Conservation (phyloP, 2,329 filamentous ascomycete genomes). For the Stagonosporopsis rhizophila region DNA sequence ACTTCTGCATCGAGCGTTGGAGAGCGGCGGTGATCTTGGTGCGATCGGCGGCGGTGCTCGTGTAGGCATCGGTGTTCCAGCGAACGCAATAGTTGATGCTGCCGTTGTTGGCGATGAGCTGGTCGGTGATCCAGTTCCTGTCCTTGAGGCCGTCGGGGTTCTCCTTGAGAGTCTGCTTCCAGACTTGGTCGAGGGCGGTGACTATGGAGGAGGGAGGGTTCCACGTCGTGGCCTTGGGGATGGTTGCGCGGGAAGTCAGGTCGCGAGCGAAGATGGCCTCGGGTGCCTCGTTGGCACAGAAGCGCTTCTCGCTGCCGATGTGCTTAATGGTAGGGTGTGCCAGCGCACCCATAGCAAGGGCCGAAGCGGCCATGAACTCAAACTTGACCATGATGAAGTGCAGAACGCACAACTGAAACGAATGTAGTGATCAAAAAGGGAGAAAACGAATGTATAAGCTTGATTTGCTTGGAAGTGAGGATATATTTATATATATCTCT, state of each 20-base stretch:
- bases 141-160: constrained; percentile 33
- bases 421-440: constrained; percentile 5
- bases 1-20: constrained; percentile 49
- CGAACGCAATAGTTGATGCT: constrained; percentile 54
- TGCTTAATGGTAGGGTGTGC: constrained; percentile 36
- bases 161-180: constrained; percentile 34
- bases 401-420: constrained; percentile 12
- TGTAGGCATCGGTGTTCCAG: constrained; percentile 51
- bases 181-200: constrained; percentile 34
- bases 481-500: neutral
- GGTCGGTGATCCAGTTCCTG: constrained; percentile 43
- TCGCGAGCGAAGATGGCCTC: constrained; percentile 22
- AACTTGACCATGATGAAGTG: constrained; percentile 27
- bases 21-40: constrained; percentile 47
- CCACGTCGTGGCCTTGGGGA: constrained; percentile 32
- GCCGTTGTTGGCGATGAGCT: constrained; percentile 40
- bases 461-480: neutral
- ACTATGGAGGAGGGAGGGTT: constrained; percentile 33
- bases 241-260: constrained; percentile 23
- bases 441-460: neutral
- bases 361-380: constrained; percentile 24
- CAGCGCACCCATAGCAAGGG: constrained; percentile 28
- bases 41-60: constrained; percentile 51
- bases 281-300: constrained; percentile 27
- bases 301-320: constrained; percentile 27